These are phyloP conservation scores for Rhizophagus prolifer DNA, from an alignment of 192 early-diverging fungal genomes.

Conservation along the genomic window DNA sequence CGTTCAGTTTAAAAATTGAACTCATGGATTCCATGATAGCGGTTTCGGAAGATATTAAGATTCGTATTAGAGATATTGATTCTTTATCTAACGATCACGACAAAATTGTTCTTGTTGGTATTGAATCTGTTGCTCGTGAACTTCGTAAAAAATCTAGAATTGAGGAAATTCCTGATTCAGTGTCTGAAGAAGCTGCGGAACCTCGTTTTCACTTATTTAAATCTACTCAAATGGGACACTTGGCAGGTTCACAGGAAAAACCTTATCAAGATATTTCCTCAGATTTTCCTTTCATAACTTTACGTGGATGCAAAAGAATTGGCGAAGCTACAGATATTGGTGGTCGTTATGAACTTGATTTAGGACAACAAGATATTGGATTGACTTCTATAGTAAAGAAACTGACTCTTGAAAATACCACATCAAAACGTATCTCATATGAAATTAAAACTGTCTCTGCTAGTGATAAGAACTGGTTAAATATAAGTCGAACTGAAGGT, in stretches of 20 bases:
- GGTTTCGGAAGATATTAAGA: slow-evolving; percentile 75
- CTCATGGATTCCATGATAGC: slow-evolving; percentile 62
- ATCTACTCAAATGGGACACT: neutral
- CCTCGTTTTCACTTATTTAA: too few relatives aligned
- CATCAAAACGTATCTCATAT: slow-evolving; percentile 58
- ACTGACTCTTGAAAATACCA: slow-evolving; percentile 59
- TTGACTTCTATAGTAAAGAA: slow-evolving; percentile 57
- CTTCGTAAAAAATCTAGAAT: slow-evolving; percentile 27
- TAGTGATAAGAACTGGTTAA: slow-evolving; percentile 62
- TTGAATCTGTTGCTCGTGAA: slow-evolving; percentile 51
- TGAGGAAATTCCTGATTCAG: slow-evolving; percentile 36
- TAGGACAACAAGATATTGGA: slow-evolving; percentile 77
- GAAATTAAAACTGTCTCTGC: slow-evolving; percentile 57
- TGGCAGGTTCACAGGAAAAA: neutral
- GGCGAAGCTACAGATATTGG: slow-evolving; percentile 47
- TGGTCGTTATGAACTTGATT: slow-evolving; percentile 72
- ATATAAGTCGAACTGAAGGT: slow-evolving; percentile 68
- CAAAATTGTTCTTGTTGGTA: slow-evolving; percentile 61
- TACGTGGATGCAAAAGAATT: slow-evolving; percentile 72
- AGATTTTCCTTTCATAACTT: slow-evolving; percentile 45
- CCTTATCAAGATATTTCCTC: slow-evolving; percentile 26
- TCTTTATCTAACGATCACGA: slow-evolving; percentile 54
- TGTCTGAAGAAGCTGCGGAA: slow-evolving; percentile 20
- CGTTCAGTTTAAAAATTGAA: slow-evolving; percentile 56
- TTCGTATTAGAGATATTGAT: slow-evolving; percentile 68